Conservation (phyloP, 257 asterid species). For the Rubia yunnanensis region DNA sequence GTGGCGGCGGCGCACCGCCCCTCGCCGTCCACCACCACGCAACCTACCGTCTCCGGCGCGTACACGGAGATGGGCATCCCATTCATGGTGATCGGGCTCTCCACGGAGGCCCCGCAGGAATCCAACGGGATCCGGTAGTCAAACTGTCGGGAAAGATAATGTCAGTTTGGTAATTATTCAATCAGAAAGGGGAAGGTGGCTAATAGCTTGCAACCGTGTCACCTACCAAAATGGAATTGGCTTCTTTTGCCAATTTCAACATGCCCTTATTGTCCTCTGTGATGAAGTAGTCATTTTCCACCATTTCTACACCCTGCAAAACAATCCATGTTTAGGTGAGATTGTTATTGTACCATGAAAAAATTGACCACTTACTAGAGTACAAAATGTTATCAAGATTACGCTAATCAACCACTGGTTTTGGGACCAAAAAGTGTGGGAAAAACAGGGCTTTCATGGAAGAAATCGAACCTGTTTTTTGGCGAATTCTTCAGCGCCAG, state of each 20-base stretch:
- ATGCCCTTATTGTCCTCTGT: conserved; percentile 87
- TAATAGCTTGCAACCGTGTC: background rate
- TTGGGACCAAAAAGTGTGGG: background rate
- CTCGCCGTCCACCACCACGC: conserved; percentile 77
- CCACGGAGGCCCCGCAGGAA: conserved; percentile 40
- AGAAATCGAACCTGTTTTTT: conserved; percentile 45
- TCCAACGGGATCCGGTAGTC: conserved; percentile 73
- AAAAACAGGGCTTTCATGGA: background rate
- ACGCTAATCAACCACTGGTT: background rate
- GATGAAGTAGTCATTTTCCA: conserved; percentile 70
- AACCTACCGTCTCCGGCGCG: conserved; percentile 91
- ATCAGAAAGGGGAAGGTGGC: background rate
- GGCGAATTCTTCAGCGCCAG: conserved; percentile 91
- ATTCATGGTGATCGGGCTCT: conserved; percentile 62
- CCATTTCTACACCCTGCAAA: conserved; percentile 73
- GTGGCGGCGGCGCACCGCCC: conserved; percentile 96
- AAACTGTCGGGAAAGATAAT: conserved; percentile 31
- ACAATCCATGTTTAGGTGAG: background rate
- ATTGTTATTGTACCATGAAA: background rate
- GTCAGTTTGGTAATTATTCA: background rate
- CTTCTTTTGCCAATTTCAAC: conserved; percentile 92
- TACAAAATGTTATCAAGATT: background rate
- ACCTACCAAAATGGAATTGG: conserved; percentile 66
- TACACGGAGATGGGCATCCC: conserved; percentile 80
- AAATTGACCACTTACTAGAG: background rate